Evolutionary conservation across 805 yeast genomes (phyloP), one percentile per base, ranked within the genome.

Genomic region (Yamadazyma sp.): DNA sequence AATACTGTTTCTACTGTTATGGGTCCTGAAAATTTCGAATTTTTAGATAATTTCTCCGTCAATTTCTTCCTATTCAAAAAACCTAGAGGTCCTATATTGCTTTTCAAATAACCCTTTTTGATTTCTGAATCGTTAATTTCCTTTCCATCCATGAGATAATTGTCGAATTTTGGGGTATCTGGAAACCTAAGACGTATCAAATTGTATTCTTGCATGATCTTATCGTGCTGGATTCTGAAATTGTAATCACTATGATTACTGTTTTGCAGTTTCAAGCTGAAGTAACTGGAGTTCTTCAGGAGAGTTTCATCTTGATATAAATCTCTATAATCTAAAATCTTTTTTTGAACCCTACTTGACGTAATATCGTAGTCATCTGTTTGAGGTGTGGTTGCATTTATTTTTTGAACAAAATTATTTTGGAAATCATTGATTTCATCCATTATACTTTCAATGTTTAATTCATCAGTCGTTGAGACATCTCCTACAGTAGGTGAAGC

Each of bases 211-310:
- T 60, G 51, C 27, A 48, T 38, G 4, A 66, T 46, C 2, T 59
- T 55, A 39, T 66, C 70, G 42, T 65, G 56, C 36, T 63, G 69
- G 17, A 62, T 63, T 31, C 52, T 58, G 30, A 52, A 49, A 17
- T 49, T 43, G 38, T 57, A 53, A 10, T 39, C 37, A 30, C 19
- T 40, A 18, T 17, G 23, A 19, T 12, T 11, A 17, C 16, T 17
- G 2, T 25, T 28, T 25, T 16, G 29, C 30, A 17, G 45, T 10
- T 31, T 34, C 14, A 39, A 27, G n/a, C 26, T 39, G 22, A 36
- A 34, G 29, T 38, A 35, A 18, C 39, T 36, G n/a, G 42, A 26
- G 16, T 20, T 33, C 21, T 30, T 35, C 20, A n/a, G 7, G 10
- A 36, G 6, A 11, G 30, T 27, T 23, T 46, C 52, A 5, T 36